Conservation (phyloP, 2,329 filamentous ascomycete species). For the Apiospora rasikravindrae region DNA sequence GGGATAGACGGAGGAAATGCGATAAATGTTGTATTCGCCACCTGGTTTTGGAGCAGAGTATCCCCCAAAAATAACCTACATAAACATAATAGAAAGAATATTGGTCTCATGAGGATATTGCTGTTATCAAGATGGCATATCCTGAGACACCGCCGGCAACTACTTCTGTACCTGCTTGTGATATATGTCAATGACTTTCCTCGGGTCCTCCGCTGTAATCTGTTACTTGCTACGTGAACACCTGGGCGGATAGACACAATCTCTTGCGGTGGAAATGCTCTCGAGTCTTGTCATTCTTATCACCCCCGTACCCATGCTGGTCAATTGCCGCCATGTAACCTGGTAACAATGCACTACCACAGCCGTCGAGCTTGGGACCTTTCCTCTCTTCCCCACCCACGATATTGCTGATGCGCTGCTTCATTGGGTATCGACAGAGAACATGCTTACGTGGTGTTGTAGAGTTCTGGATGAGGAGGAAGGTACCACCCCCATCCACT, state of each 20-base stretch:
- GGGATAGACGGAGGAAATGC: too few relatives aligned
- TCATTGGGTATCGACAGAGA: too few relatives aligned
- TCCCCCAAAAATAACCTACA: not conserved
- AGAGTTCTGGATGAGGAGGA: too few relatives aligned
- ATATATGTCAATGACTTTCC: not conserved
- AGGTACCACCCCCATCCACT: too few relatives aligned
- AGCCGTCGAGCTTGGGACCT: too few relatives aligned
- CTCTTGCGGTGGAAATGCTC: not conserved
- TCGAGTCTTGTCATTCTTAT: too few relatives aligned
- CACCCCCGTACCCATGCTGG: too few relatives aligned
- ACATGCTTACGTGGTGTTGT: too few relatives aligned
- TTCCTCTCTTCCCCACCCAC: too few relatives aligned
- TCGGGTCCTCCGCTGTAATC: not conserved
- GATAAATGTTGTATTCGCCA: not conserved
- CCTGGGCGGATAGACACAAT: not conserved
- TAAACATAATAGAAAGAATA: not conserved
- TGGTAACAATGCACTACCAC: too few relatives aligned
- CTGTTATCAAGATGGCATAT: not conserved
- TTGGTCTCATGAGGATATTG: not conserved
- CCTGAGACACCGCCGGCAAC: not conserved
- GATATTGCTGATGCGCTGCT: too few relatives aligned
- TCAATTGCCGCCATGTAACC: not conserved
- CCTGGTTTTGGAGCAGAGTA: not conserved
- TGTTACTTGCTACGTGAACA: not conserved
- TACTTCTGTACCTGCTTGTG: not conserved